Base-by-base conservation (phyloP, 2,329 filamentous ascomycete species). In the Graphilbum fragrans region DNA sequence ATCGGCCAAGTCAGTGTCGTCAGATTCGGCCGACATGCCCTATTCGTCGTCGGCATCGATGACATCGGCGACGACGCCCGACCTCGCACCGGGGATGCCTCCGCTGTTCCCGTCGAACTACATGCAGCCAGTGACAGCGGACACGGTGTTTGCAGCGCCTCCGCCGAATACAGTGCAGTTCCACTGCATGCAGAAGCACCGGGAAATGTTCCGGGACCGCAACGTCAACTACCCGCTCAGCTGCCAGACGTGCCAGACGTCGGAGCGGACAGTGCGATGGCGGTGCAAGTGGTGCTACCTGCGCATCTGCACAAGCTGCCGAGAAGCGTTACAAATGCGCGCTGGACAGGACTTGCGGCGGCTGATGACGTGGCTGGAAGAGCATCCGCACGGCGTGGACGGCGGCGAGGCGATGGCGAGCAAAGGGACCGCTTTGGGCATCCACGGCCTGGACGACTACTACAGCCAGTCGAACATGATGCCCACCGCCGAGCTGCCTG, bases 171-270 rank as follows among this genome's bases (percentile, higher is more conserved):
- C 46, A 31, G 60, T 56, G 39, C 60, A 67, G 37, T 63, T 63
- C 47, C 50, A 56, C 43, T 77, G 73, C 54, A 62, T 68, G 43
- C 63, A 65, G 33, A 53, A 54, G 4, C 73, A 77, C 52, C 53
- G 53, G 37, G 60, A 55, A 37, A 70, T 76, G 66, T 60, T 66
- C 41, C 56, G 62, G 31, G 63, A 65, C 41, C 57, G 58, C 45
- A 76, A 77, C 53, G 55, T 52, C 37, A 53, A 64, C 49, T 69
- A 74, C 50, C 62, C 71, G 2, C 58, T 76, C 18, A 61, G 67
- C 11, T 77, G 73, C 53, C 68, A 73, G 54, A 62, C 66, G 4
- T 77, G 73, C 54, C 61, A 62, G 40, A 60, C 58, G 43, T 57
- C 60, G 38, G 68, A 74, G 43, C 50, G 53, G 7, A 60, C 64